Evolutionary conservation across 1,139 yeast genomes (phyloP).

Genomic region (Magnusiomyces paraingens): DNA sequence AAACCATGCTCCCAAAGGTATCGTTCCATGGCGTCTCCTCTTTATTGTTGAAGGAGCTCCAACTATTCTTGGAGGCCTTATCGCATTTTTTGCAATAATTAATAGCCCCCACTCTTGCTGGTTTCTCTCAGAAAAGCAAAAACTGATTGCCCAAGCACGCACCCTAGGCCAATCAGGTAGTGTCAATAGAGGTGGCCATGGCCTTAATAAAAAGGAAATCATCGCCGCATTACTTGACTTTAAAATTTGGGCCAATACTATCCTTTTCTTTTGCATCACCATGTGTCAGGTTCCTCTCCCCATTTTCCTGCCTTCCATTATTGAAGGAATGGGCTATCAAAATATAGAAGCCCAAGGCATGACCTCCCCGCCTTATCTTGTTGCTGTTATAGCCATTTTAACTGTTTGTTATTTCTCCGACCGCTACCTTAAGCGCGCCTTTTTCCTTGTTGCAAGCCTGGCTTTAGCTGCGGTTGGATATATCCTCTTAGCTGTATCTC

Average conservation of each 20-base stretch:
- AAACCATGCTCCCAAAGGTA: conserved; percentile 18
- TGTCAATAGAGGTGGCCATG: conserved; percentile 18
- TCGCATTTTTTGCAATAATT: conserved; percentile 36
- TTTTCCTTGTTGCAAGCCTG: conserved; percentile 23
- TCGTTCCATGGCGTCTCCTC: conserved; percentile 34
- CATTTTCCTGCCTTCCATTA: conserved; percentile 26
- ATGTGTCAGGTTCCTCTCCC: conserved; percentile 29
- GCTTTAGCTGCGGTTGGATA: conserved; percentile 29
- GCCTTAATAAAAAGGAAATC: conserved; percentile 20
- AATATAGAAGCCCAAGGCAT: conserved; percentile 27
- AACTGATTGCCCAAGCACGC: conserved; percentile 26
- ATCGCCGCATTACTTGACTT: conserved; percentile 22
- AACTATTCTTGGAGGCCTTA: conserved; percentile 32
- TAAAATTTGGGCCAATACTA: conserved; percentile 19
- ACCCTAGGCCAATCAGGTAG: conserved; percentile 23
- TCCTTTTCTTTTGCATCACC: conserved; percentile 27
- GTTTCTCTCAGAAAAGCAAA: conserved; percentile 25
- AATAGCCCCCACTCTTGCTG: conserved; percentile 40
- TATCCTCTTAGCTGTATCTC: conserved; percentile 26
- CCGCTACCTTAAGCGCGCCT: conserved; percentile 24
- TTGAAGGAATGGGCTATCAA: conserved; percentile 27
- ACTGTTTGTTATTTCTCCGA: conserved; percentile 23
- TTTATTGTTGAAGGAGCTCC: conserved; percentile 38
- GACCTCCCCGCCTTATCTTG: conserved; percentile 27
- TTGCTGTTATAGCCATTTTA: conserved; percentile 22